Evolutionary conservation across 2,329 filamentous ascomycete genomes (phyloP).

Genomic region (Tolypocladium tropicale): DNA sequence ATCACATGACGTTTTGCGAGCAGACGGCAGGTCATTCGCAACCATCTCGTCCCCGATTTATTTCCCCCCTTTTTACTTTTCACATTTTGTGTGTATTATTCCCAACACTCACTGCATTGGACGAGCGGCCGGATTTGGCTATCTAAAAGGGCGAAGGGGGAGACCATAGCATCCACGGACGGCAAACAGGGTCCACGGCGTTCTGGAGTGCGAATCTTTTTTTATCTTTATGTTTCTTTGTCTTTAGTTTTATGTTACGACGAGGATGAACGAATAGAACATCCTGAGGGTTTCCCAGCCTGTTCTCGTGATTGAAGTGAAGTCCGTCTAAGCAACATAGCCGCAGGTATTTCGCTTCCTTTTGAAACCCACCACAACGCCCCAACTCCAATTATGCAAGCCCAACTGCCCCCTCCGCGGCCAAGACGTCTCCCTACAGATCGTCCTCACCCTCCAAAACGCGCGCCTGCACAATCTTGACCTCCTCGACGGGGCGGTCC

Average conservation of each 20-base stretch:
- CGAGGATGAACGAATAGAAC: slow-evolving; percentile 1
- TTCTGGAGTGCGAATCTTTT: slow-evolving; percentile 5
- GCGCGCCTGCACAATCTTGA: slow-evolving; percentile 67
- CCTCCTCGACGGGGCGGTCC: slow-evolving; percentile 71
- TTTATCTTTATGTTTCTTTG: neutral
- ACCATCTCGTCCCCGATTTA: neutral
- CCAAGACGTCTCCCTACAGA: neutral
- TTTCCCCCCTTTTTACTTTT: neutral
- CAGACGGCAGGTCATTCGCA: neutral
- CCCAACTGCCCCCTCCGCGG: neutral
- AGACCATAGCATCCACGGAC: slow-evolving; percentile 10
- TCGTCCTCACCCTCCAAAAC: slow-evolving; percentile 51
- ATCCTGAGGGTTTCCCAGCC: neutral
- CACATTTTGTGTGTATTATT: slow-evolving; percentile 9
- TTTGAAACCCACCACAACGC: neutral
- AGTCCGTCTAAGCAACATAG: too few relatives aligned
- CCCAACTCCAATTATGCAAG: neutral
- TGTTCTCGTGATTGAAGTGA: neutral
- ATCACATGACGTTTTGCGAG: neutral
- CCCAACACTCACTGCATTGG: slow-evolving; percentile 6
- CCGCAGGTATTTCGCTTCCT: neutral
- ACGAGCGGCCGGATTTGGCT: slow-evolving; percentile 8
- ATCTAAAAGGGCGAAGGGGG: slow-evolving; percentile 3
- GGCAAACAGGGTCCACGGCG: slow-evolving; percentile 8
- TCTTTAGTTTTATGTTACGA: neutral